phyloP scores from a whole-genome alignment of 768 basidiomycete species.

The Termitomyces sp. region DNA sequence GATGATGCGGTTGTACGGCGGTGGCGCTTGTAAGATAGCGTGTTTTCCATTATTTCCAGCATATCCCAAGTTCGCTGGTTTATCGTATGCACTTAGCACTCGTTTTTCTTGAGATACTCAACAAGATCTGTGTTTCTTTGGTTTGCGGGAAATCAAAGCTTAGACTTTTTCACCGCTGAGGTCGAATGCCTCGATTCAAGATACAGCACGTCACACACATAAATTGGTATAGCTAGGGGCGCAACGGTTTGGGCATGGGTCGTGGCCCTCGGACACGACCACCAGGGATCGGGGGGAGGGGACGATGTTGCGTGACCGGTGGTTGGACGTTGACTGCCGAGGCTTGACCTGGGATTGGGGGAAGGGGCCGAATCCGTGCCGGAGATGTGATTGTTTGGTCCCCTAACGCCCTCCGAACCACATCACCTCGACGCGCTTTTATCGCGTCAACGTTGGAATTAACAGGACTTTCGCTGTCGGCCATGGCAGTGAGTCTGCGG shows the following conservation, averaged over 20 bases:
- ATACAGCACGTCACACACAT: background rate
- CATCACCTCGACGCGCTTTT: background rate
- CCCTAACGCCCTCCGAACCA: no score
- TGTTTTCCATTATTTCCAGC: background rate
- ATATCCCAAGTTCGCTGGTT: no score
- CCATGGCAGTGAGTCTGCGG: background rate
- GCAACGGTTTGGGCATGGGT: background rate
- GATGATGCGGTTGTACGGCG: slow-evolving; percentile 59
- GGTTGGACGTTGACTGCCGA: background rate
- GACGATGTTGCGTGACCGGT: background rate
- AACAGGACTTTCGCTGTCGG: background rate
- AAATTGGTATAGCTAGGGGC: background rate
- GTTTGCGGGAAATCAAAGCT: background rate
- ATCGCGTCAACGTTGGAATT: background rate
- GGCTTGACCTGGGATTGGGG: background rate
- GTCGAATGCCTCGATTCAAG: background rate
- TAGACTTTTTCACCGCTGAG: no score
- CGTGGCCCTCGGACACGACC: background rate
- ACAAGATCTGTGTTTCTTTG: background rate
- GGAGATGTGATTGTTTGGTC: background rate
- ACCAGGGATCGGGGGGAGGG: background rate
- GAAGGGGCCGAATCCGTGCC: background rate
- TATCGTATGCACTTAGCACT: background rate
- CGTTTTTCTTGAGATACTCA: background rate
- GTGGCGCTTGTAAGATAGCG: slow-evolving; percentile 18